Evolutionary conservation across 2,329 filamentous ascomycete species (phyloP), one percentile per base, ranked within the genome.

Genomic region (Setomelanomma holmii): DNA sequence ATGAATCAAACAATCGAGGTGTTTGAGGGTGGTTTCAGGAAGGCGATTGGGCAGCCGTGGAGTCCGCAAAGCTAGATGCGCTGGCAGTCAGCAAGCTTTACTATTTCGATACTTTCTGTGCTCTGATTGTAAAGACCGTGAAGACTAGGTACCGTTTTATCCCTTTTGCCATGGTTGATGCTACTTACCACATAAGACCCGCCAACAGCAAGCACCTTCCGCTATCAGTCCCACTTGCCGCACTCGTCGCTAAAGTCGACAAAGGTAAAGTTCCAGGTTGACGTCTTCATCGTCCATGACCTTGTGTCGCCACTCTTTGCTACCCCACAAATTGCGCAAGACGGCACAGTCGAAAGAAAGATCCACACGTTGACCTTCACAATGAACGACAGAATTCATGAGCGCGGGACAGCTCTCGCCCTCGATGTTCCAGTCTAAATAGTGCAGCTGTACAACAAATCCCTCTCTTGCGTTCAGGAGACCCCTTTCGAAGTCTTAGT

Each of bases 1-100:
- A 68, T 68, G 66, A 67, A 68, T 40, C 45, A 63, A 42, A 69
- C 66, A 1, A 67, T 68, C 43, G 58, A 56, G 4, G n/a, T 69
- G 38, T 68, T 70, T 45, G 67, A 70, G 41, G 60, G 63, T 1
- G 49, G 50, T 4, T 58, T 68, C 8, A 66, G 65, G 34, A 54
- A 55, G 38, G 60, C 64, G 1, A 68, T 69, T 50, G 58, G 61
- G 14, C 63, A 66, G 45, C 41, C 52, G 11, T 67, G 64, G 59
- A 51, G 19, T 10, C 49, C 53, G 2, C 40, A 33, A 8, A 22
- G 12, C 21, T 47, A 36, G 20, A 14, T 20, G 7, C 12, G 24
- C 7, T 7, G 24, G 24, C 24, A 30, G 12, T 30, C 7, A 30
- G 24, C 6, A 7, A 30, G 24, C 12, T 6, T 30, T 30, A 30